phyloP scores from a whole-genome alignment of 2,329 filamentous ascomycete genomes.

The Orbilia quercus region DNA sequence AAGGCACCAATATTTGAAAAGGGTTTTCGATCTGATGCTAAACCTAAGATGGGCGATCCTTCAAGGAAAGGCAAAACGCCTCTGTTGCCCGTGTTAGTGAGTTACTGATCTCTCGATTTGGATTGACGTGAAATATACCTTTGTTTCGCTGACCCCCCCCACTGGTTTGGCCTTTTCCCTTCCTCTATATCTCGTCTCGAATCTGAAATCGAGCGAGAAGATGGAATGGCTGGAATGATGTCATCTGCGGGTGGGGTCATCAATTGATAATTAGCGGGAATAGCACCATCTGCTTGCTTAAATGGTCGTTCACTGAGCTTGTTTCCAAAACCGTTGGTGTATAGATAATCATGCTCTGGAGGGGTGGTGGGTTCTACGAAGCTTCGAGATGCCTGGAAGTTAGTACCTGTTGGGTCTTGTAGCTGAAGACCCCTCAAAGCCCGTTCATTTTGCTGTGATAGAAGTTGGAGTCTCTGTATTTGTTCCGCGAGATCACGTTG shows the following conservation, averaged over 20 bases:
- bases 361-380: conserved; percentile 94
- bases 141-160: conserved; percentile 46
- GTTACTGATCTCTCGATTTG: not conserved
- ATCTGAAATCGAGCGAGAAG: conserved; percentile 65
- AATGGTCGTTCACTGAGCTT: conserved; percentile 81
- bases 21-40: conserved; percentile 53
- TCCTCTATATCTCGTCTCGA: conserved; percentile 39
- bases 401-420: conserved; percentile 26
- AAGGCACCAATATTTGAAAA: conserved; percentile 63
- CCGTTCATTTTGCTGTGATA: conserved; percentile 82
- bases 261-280: conserved; percentile 87
- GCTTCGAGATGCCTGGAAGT: conserved; percentile 65
- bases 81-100: conserved; percentile 8
- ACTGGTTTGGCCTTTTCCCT: conserved; percentile 32
- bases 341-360: conserved; percentile 70
- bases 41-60: conserved; percentile 29
- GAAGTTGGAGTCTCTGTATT: conserved; percentile 87
- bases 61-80: conserved; percentile 40
- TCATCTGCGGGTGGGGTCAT: conserved; percentile 70
- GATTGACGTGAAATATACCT: conserved; percentile 22
- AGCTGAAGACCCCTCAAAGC: conserved; percentile 65
- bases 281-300: conserved; percentile 69
- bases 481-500: conserved; percentile 91
- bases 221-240: conserved; percentile 74
- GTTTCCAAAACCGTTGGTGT: conserved; percentile 60